A percentile compares a stretch with the other conserved stretches of the same genome.
Evolutionary conservation across 148 eudicot genomes (phyloP).

Genomic region (Rheum nobile): DNA sequence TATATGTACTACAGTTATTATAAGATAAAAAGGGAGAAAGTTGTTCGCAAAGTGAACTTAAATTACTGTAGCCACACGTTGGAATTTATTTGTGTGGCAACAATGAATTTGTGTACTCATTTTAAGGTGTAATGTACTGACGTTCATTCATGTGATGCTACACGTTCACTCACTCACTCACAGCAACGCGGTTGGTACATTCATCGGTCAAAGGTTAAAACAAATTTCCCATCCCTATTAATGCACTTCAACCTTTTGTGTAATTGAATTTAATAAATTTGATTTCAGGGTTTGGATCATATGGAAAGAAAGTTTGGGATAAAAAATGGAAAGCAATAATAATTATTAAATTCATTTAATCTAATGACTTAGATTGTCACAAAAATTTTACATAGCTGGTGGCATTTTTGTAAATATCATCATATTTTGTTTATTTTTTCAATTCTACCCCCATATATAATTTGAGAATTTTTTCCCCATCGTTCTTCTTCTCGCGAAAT

Average conservation of each 20-base stretch:
- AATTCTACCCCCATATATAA: no score
- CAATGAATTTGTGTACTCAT: neutral
- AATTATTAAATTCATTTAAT: no score
- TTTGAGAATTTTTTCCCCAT: no score
- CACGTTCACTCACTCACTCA: neutral
- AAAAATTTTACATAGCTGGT: no score
- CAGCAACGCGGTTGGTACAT: neutral
- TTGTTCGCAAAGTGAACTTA: neutral
- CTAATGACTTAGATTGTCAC: no score
- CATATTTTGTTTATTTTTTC: no score
- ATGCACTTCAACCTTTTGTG: neutral
- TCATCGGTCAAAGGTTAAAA: neutral
- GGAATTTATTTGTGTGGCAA: neutral
- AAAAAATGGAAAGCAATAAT: no score
- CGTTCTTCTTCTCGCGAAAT: no score
- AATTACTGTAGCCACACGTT: neutral
- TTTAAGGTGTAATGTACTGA: neutral
- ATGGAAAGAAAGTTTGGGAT: no score
- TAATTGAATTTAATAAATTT: neutral
- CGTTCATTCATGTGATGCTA: neutral
- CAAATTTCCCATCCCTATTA: conserved; percentile 1
- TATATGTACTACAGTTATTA: no score
- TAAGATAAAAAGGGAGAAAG: neutral
- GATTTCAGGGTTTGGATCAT: no score
- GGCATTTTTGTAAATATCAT: no score